These are phyloP conservation scores for Spathaspora hagerdaliae DNA, from an alignment of 805 yeast genomes.

Conservation along the genomic window DNA sequence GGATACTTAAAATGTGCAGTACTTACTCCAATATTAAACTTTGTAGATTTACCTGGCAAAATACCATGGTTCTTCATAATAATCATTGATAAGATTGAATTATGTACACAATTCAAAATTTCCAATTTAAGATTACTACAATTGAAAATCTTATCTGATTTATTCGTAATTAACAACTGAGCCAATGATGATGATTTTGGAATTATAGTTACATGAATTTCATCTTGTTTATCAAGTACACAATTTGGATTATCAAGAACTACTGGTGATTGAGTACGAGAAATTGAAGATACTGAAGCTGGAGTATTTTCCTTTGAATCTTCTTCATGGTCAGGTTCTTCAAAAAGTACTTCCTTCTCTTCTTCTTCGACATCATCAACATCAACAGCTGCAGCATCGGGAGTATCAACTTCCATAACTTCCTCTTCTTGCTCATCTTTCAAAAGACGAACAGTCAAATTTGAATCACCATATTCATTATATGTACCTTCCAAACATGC, in stretches of 20 bases:
- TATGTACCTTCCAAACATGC: conserved; percentile 10
- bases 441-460: background rate
- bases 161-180: conserved; percentile 28
- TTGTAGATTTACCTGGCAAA: conserved; percentile 24
- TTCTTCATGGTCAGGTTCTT: background rate
- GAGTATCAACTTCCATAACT: background rate
- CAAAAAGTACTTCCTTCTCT: background rate
- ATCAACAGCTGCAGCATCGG: background rate
- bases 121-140: conserved; percentile 27
- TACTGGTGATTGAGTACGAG: background rate
- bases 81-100: conserved; percentile 20
- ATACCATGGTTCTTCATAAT: conserved; percentile 31
- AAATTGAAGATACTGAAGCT: background rate
- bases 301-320: background rate
- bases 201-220: conserved; percentile 18
- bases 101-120: conserved; percentile 26
- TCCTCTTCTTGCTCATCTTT: background rate
- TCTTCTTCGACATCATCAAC: background rate
- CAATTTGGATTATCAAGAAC: background rate
- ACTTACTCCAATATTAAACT: conserved; percentile 29
- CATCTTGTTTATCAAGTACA: conserved; percentile 3
- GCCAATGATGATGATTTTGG: conserved; percentile 30
- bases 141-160: conserved; percentile 19
- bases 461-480: conserved; percentile 2
- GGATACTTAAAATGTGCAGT: conserved; percentile 32